phyloP scores from a whole-genome alignment of 257 asterid species.

The Lycium barbarum region DNA sequence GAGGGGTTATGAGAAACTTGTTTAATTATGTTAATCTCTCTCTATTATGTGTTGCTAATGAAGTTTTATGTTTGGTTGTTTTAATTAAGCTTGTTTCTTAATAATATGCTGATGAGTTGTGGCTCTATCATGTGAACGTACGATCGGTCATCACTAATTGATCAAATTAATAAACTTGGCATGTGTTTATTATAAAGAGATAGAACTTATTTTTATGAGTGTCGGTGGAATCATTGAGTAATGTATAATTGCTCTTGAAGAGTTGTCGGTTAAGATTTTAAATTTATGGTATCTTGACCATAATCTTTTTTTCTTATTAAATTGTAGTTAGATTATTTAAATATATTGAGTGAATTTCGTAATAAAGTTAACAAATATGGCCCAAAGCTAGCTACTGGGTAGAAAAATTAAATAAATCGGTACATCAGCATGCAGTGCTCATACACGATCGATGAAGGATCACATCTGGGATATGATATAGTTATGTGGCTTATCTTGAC shows the following conservation, averaged over 20 bases:
- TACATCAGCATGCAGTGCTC: too few relatives aligned
- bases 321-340: too few relatives aligned
- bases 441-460: too few relatives aligned
- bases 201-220: neutral
- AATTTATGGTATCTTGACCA: too few relatives aligned
- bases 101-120: neutral
- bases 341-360: too few relatives aligned
- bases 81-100: neutral
- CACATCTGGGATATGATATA: too few relatives aligned
- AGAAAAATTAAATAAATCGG: too few relatives aligned
- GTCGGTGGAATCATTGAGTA: neutral
- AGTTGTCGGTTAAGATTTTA: neutral
- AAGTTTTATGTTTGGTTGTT: neutral
- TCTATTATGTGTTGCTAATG: neutral
- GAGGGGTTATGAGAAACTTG: constrained; percentile 27
- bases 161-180: neutral
- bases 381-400: too few relatives aligned
- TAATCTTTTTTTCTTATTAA: too few relatives aligned
- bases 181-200: neutral
- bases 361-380: too few relatives aligned
- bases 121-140: neutral
- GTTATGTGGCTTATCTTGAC: too few relatives aligned
- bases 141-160: neutral
- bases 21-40: neutral
- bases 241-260: neutral